Evolutionary conservation across 805 yeast genomes (phyloP).

Genomic region (Starmerella sp.): DNA sequence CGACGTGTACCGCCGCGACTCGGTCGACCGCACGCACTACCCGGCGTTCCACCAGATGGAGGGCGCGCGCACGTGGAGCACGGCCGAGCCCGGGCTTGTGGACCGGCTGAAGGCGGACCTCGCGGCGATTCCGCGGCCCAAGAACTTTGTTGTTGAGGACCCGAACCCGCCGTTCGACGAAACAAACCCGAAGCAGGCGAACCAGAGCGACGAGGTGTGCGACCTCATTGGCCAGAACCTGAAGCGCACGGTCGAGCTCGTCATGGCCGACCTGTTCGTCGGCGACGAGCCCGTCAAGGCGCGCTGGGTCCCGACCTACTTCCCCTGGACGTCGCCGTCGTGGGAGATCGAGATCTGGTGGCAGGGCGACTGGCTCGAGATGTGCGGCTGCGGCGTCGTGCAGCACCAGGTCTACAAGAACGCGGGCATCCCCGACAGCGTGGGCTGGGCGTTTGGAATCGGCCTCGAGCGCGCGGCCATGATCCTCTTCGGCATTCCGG

Average conservation of each 20-base stretch:
- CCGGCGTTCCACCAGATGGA: slow-evolving; percentile 98
- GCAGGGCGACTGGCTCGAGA: slow-evolving; percentile 96
- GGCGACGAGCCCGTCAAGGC: slow-evolving; percentile 66
- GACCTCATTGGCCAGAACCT: slow-evolving; percentile 62
- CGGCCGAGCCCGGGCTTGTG: slow-evolving; percentile 35
- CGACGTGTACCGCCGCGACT: slow-evolving; percentile 92
- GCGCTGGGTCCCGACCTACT: slow-evolving; percentile 89
- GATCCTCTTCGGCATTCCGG: slow-evolving; percentile 91
- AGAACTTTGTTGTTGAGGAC: slow-evolving; percentile 63
- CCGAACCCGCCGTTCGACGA: slow-evolving; percentile 44
- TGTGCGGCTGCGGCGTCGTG: slow-evolving; percentile 92
- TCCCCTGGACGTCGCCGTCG: slow-evolving; percentile 98
- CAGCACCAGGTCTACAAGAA: slow-evolving; percentile 63
- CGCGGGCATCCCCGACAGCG: slow-evolving; percentile 49
- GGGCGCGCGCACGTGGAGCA: slow-evolving; percentile 81
- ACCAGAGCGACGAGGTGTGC: slow-evolving; percentile 61
- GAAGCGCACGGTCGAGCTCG: slow-evolving; percentile 72
- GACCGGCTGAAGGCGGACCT: slow-evolving; percentile 47
- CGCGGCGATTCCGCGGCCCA: slow-evolving; percentile 50
- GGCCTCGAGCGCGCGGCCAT: slow-evolving; percentile 93
- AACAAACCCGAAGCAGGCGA: slow-evolving; percentile 66
- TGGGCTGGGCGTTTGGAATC: slow-evolving; percentile 97
- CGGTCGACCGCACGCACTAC: slow-evolving; percentile 89
- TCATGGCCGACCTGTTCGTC: slow-evolving; percentile 72
- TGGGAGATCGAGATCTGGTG: slow-evolving; percentile 99